phyloP scores from a whole-genome alignment of 2,329 filamentous ascomycete species.

The Colletotrichum shisoi region DNA sequence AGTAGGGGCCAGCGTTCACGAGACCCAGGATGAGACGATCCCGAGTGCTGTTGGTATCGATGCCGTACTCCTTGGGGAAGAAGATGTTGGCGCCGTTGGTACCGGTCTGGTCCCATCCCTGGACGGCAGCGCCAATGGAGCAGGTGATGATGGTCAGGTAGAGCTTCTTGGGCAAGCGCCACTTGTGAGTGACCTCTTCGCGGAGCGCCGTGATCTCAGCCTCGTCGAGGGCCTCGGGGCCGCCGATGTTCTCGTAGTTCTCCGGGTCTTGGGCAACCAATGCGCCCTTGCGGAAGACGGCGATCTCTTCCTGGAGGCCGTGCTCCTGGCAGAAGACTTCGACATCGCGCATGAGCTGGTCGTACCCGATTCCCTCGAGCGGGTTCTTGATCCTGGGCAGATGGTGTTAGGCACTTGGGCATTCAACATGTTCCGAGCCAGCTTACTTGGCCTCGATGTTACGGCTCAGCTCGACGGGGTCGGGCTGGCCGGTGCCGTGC shows the following conservation, averaged over 20 bases:
- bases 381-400: constrained; percentile 56
- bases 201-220: constrained; percentile 67
- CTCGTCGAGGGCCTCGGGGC: constrained; percentile 65
- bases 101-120: constrained; percentile 74
- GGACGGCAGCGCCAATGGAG: constrained; percentile 74
- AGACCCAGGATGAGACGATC: constrained; percentile 66
- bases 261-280: constrained; percentile 75
- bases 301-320: constrained; percentile 64
- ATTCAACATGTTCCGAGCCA: background rate
- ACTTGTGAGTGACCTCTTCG: constrained; percentile 72
- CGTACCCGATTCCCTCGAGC: constrained; percentile 58
- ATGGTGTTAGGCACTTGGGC: background rate
- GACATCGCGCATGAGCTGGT: constrained; percentile 65
- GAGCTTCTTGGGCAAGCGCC: constrained; percentile 68
- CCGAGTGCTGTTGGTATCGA: constrained; percentile 46
- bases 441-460: constrained; percentile 57
- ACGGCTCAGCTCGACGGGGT: constrained; percentile 46
- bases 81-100: constrained; percentile 70
- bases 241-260: constrained; percentile 66
- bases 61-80: constrained; percentile 60
- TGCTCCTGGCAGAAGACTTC: constrained; percentile 69
- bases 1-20: constrained; percentile 66
- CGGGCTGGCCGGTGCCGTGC: constrained; percentile 30
- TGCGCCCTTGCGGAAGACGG: constrained; percentile 72
- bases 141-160: constrained; percentile 73